These are phyloP conservation scores for Beauveria asiatica DNA, from an alignment of 2,329 filamentous ascomycete genomes.

Conservation along the genomic window DNA sequence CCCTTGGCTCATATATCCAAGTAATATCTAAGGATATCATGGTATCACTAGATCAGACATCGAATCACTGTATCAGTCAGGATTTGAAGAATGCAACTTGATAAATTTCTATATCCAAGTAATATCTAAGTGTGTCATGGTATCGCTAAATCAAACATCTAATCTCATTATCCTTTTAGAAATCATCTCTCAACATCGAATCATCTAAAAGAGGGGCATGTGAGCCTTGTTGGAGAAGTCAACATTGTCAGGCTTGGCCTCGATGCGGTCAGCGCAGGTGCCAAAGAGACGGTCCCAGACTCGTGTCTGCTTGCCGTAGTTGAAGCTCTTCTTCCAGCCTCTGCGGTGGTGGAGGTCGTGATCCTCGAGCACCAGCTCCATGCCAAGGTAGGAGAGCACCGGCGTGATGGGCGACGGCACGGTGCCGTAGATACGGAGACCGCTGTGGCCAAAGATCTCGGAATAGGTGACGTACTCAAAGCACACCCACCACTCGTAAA, in stretches of 20 bases:
- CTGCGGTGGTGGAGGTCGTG: constrained; percentile 31
- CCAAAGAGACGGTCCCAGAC: constrained; percentile 11
- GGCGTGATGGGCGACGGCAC: constrained; percentile 27
- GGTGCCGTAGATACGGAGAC: constrained; percentile 28
- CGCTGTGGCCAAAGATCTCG: constrained; percentile 31
- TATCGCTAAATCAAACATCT: neutral
- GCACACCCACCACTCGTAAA: constrained; percentile 40
- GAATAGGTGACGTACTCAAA: constrained; percentile 34
- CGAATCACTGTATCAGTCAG: too few relatives aligned
- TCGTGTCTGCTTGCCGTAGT: constrained; percentile 10
- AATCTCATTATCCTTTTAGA: neutral
- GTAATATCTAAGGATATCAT: too few relatives aligned
- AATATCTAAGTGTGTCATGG: neutral
- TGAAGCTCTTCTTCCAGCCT: constrained; percentile 22
- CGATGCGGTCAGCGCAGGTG: constrained; percentile 7
- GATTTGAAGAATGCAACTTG: neutral
- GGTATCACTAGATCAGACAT: too few relatives aligned
- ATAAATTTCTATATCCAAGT: neutral
- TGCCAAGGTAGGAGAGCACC: constrained; percentile 23
- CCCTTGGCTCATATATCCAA: too few relatives aligned
- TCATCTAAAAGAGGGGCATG: neutral
- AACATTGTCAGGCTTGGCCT: constrained; percentile 6
- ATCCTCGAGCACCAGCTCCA: constrained; percentile 34
- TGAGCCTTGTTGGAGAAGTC: neutral
- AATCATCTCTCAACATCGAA: neutral